Evolutionary conservation across 163 green algal genomes (phyloP).

Genomic region (Volvox carteri): DNA sequence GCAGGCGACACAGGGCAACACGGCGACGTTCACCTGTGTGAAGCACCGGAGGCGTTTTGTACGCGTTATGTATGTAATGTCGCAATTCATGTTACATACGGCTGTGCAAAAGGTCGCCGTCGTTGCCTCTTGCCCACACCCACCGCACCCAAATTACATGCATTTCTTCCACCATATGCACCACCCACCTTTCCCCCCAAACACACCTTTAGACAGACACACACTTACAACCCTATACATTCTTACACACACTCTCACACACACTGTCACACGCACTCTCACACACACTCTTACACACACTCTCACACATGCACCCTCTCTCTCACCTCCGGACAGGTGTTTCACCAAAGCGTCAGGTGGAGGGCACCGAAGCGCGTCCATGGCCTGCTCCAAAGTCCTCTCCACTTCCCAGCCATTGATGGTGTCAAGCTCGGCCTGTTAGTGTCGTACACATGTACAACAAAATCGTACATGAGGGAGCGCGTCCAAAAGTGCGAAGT

Average conservation of each 20-base stretch:
- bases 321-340: slow-evolving; percentile 39
- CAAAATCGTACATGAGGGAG: too few relatives aligned
- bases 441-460: too few relatives aligned
- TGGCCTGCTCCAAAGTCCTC: slow-evolving; percentile 80
- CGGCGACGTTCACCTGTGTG: slow-evolving; percentile 76
- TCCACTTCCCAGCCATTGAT: slow-evolving; percentile 91
- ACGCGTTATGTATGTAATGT: too few relatives aligned
- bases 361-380: slow-evolving; percentile 85
- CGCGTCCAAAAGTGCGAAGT: too few relatives aligned
- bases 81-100: too few relatives aligned
- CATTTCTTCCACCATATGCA: too few relatives aligned
- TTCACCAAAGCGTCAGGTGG: slow-evolving; percentile 64
- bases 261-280: background rate
- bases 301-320: slow-evolving; percentile 1
- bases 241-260: background rate
- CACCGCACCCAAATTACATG: too few relatives aligned
- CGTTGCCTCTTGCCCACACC: too few relatives aligned
- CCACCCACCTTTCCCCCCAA: background rate
- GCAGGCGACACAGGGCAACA: slow-evolving; percentile 84
- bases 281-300: background rate
- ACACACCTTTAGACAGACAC: background rate
- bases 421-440: slow-evolving; percentile 79
- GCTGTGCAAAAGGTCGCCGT: too few relatives aligned
- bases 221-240: too few relatives aligned
- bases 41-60: too few relatives aligned